Base-by-base conservation (phyloP, 208 protist species). In the Acanthamoeba pearcei region DNA sequence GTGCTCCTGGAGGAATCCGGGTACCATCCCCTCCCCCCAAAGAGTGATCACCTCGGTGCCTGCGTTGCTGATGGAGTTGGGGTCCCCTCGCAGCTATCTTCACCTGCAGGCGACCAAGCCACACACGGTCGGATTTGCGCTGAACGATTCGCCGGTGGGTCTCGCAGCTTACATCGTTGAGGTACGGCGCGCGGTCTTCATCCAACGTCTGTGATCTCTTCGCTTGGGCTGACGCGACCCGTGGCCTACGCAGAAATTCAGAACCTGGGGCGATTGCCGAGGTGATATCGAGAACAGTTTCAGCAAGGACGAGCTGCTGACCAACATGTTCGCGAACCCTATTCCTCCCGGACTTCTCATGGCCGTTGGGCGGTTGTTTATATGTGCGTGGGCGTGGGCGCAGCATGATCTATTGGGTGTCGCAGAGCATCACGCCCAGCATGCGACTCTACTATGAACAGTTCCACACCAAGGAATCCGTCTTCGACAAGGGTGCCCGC, bases 391-490 rank as follows among this genome's bases (percentile, higher is more conserved):
- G 10, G 10, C 38, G 38, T 29, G 15, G 19, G 1, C 1, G 27
- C n/a, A 85, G 76, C 24, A 94, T 94, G 90, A 94, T 94, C 42
- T 94, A 94, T 35, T 94, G 90, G 90, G 32, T 78, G 29, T 57
- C 66, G 27, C 27, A 94, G 68, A 62, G 35, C 90, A 82, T 74
- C 32, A 62, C 90, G 17, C 82, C 90, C 22, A 68, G 51, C 90
- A 82, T 66, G 51, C 64, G 90, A 2, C 90, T 94, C 46, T 94
- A 94, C 66, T 94, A 94, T n/a, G 90, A 94, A 53, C 12, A 15
- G 27, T 85, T 85, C 76, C 76, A 85, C 42, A 22, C 49, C 29
- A 35, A 51, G 17, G 49, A 60, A 3, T 57, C 70, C 9, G 70
- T 85, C 24, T 57, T 60, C 22, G 22, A 85, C 17, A 85, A 57